Percentiles rank a stretch among this genome's conserved stretches.
These are phyloP conservation scores for Trichoderma afroharzianum DNA, from an alignment of 2,329 filamentous ascomycete genomes.

Conservation along the genomic window DNA sequence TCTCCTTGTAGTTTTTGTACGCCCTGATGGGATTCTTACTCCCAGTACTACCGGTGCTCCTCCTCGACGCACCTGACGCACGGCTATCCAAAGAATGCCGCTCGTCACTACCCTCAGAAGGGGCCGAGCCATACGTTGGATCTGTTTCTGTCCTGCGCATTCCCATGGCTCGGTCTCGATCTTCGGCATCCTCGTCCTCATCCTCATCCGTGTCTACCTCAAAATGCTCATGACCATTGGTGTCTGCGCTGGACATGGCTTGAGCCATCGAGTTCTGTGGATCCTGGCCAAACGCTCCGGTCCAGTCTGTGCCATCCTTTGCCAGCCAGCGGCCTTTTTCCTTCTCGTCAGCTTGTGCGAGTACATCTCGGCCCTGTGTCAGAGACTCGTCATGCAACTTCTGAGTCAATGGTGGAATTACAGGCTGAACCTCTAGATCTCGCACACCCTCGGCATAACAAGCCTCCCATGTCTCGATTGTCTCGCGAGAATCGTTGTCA, in stretches of 20 bases:
- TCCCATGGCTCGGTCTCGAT: slow-evolving; percentile 50
- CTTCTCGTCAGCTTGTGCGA: slow-evolving; percentile 67
- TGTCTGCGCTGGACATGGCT: slow-evolving; percentile 28
- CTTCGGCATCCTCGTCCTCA: slow-evolving; percentile 30
- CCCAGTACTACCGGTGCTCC: slow-evolving; percentile 30
- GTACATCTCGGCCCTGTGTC: slow-evolving; percentile 73
- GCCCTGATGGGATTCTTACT: slow-evolving; percentile 54
- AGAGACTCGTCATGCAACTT: slow-evolving; percentile 79
- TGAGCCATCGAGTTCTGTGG: slow-evolving; percentile 50
- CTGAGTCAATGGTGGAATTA: slow-evolving; percentile 69
- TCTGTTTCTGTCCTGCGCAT: slow-evolving; percentile 52
- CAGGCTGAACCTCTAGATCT: slow-evolving; percentile 62
- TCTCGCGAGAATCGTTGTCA: slow-evolving; percentile 87
- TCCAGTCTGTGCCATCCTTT: slow-evolving; percentile 82
- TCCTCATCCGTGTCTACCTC: slow-evolving; percentile 32
- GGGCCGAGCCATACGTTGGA: slow-evolving; percentile 21
- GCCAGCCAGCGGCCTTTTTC: slow-evolving; percentile 75
- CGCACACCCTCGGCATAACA: slow-evolving; percentile 86
- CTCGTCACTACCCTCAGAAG: slow-evolving; percentile 28
- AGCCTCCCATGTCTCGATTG: slow-evolving; percentile 91
- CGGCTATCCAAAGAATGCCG: slow-evolving; percentile 36
- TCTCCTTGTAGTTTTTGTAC: slow-evolving; percentile 61
- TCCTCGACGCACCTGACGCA: slow-evolving; percentile 28
- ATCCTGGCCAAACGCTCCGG: slow-evolving; percentile 77
- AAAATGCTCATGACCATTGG: slow-evolving; percentile 41